Conservation (phyloP, 1,284 basidiomycete genomes). For the Schizophyllum amplum region DNA sequence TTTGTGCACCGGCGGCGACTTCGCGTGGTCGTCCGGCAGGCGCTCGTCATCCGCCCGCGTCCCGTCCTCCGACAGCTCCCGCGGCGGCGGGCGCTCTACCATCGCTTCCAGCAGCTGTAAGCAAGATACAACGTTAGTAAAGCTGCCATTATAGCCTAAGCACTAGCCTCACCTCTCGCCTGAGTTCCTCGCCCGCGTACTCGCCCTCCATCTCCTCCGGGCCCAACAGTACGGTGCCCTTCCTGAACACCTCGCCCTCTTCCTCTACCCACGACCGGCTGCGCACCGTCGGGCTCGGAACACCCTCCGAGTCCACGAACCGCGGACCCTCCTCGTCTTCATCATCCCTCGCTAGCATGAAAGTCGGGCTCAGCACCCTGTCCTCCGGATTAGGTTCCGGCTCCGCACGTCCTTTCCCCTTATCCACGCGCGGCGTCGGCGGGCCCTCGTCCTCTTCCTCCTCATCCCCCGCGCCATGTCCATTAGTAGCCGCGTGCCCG, state of each 20-base stretch:
- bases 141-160: constrained; percentile 1
- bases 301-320: constrained; percentile 1
- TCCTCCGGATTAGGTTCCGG: constrained; percentile 59
- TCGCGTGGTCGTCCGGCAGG: constrained; percentile 15
- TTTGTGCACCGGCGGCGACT: constrained; percentile 14
- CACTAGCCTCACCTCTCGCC: constrained; percentile 72
- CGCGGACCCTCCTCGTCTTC: constrained; percentile 47
- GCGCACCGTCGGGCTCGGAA: constrained; percentile 34
- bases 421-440: constrained; percentile 59
- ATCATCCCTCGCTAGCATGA: constrained; percentile 51
- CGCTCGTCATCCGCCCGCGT: constrained; percentile 18
- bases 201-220: constrained; percentile 82
- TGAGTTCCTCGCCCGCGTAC: constrained; percentile 76
- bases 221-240: constrained; percentile 72
- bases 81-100: constrained; percentile 55
- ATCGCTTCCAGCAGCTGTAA: constrained; percentile 46
- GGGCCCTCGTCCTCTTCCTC: constrained; percentile 33
- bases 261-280: constrained; percentile 71
- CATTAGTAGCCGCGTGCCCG: constrained; percentile 7
- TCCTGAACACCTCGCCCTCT: constrained; percentile 89
- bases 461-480: constrained; percentile 13
- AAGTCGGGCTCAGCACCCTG: constrained; percentile 64
- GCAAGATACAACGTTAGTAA: constrained; percentile 5
- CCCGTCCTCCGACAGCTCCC: constrained; percentile 48
- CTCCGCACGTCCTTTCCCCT: constrained; percentile 64